Evolutionary conservation across 768 basidiomycete genomes (phyloP), one percentile per base, ranked within the genome.

Genomic region (Rhodosporidiobolus odoratus): DNA sequence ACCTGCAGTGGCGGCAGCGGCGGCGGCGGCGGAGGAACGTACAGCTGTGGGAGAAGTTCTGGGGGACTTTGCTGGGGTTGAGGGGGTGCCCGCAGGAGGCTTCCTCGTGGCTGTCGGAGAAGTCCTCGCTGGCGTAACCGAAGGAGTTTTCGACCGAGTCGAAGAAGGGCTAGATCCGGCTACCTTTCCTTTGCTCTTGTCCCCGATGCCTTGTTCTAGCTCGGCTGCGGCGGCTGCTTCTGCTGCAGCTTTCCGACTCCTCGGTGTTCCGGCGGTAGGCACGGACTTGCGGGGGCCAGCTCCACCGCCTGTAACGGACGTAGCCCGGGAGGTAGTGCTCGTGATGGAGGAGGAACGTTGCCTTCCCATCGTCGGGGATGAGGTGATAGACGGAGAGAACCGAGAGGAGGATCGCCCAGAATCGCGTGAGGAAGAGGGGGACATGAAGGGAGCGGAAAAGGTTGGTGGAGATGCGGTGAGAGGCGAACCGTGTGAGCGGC

Each of bases 351-450:
- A 25, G 25, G 57, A 58, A 27, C 25, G 38, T 16, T 32, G 38
- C 37, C 38, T n/a, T 41, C 25, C 25, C 15, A 17, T 25, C 32
- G 54, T 17, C 15, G 32, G 32, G 9, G 57, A 30, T 37, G 21
- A 9, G 23, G 38, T 12, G 19, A 19, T 13, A 5, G 57, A 10
- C 34, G 13, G 54, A 32, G 34, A 35, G 12, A 30, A 6, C 35
- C 35, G 23, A 25, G 35, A 38, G 8, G 56, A 17, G 25, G 38
- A 58, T 1, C 4, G 12, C 23, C 23, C 8, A 4, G 60, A 62
- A 32, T 62, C 41, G 13, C 60, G 43, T 9, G 58, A 61, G 10
- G 38, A n/a, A 10, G 66, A 40, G 19, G 66, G 66, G 58, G 65
- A 66, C 65, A 66, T 66, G 38, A 30, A 17, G 19, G 57, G n/a